Conservation (phyloP, 352 stramenopile genomes). For the Blastocystis sp. region DNA sequence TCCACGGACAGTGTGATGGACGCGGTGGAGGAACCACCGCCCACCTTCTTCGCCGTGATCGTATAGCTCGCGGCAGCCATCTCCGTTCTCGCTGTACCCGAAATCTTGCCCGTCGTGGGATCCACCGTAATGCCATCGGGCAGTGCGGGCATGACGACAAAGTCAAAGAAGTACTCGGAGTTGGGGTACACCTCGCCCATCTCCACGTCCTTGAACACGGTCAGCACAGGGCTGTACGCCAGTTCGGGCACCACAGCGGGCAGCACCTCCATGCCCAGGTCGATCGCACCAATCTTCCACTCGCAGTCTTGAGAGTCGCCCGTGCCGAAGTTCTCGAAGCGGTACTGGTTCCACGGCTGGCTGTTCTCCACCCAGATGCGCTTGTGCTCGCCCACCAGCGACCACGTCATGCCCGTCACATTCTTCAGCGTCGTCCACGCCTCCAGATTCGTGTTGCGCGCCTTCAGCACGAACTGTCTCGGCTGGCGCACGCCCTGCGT, state of each 20-base stretch:
- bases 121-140: background rate
- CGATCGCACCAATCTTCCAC: background rate
- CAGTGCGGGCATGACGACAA: background rate
- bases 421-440: background rate
- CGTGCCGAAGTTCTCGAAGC: background rate
- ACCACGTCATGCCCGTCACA: background rate
- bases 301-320: no score
- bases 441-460: background rate
- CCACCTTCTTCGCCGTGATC: constrained; percentile 9
- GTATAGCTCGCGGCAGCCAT: background rate
- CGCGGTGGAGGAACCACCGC: background rate
- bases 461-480: constrained; percentile 4
- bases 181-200: background rate
- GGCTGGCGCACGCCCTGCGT: background rate
- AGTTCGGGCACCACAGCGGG: background rate
- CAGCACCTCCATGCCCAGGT: background rate
- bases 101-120: background rate
- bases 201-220: background rate
- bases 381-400: background rate
- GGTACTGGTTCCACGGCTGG: background rate
- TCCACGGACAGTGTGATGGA: background rate
- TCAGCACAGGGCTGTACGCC: background rate
- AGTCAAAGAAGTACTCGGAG: background rate
- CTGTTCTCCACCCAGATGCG: background rate
- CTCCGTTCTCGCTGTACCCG: background rate